Conservation (phyloP, 768 basidiomycete genomes). For the Serpula lacrymans region DNA sequence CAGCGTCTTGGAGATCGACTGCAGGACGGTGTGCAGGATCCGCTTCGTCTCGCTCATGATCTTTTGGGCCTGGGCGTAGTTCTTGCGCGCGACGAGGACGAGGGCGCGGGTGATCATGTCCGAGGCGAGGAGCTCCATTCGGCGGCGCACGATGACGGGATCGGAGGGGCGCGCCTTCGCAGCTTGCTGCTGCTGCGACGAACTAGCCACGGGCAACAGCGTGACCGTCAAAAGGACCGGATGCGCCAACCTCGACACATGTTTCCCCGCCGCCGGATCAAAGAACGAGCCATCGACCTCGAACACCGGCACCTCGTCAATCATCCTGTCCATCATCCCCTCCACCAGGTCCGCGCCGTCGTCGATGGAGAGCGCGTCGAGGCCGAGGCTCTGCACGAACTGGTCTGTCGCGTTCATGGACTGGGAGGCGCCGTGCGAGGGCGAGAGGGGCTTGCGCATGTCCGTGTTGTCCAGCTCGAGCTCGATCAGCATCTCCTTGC, state of each 20-base stretch:
- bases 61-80: slow-evolving; percentile 86
- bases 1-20: slow-evolving; percentile 74
- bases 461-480: slow-evolving; percentile 86
- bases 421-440: slow-evolving; percentile 13
- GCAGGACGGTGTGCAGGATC: slow-evolving; percentile 87
- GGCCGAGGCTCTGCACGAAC: slow-evolving; percentile 82
- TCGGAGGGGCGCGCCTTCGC: slow-evolving; percentile 55
- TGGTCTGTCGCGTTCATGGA: slow-evolving; percentile 81
- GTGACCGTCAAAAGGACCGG: slow-evolving; percentile 95
- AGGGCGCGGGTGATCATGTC: slow-evolving; percentile 97
- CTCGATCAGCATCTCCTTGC: slow-evolving; percentile 96
- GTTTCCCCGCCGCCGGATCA: slow-evolving; percentile 82
- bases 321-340: slow-evolving; percentile 95
- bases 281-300: slow-evolving; percentile 96
- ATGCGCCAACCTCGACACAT: slow-evolving; percentile 84
- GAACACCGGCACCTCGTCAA: slow-evolving; percentile 94
- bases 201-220: slow-evolving; percentile 56
- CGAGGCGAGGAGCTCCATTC: slow-evolving; percentile 94
- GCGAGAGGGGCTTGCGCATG: slow-evolving; percentile 13
- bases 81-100: slow-evolving; percentile 87
- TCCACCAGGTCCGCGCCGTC: slow-evolving; percentile 72
- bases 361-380: slow-evolving; percentile 70
- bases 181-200: slow-evolving; percentile 29
- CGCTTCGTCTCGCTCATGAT: slow-evolving; percentile 89
- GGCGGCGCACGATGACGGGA: slow-evolving; percentile 84